These are phyloP conservation scores for Platismatia glauca DNA, from an alignment of 495 filamentous ascomycete genomes.

Conservation along the genomic window DNA sequence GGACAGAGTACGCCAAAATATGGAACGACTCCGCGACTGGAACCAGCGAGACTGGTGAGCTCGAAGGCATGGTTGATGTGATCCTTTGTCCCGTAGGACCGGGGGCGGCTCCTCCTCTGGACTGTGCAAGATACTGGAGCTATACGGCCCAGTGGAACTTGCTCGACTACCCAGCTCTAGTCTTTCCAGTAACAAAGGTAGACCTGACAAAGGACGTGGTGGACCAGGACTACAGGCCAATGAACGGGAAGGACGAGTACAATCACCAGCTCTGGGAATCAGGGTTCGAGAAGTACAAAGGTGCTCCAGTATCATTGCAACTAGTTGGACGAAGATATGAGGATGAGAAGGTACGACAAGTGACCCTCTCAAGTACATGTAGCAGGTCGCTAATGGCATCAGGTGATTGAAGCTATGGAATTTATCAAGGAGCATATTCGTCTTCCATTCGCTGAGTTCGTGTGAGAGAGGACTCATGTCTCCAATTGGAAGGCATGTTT, in stretches of 20 bases:
- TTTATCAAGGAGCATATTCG: conserved; percentile 28
- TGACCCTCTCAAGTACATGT: neutral
- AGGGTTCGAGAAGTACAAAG: conserved; percentile 23
- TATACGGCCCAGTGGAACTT: conserved; percentile 71
- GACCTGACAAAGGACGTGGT: conserved; percentile 26
- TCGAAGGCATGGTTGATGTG: conserved; percentile 48
- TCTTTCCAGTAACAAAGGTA: conserved; percentile 38
- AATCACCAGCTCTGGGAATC: conserved; percentile 33
- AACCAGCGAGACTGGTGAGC: conserved; percentile 14
- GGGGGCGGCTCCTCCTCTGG: conserved; percentile 50
- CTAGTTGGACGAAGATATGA: conserved; percentile 36
- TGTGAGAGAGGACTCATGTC: neutral
- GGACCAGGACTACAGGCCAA: conserved; percentile 27
- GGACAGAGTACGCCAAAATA: conserved; percentile 47
- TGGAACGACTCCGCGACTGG: conserved; percentile 45
- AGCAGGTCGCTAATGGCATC: neutral
- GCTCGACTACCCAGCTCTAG: conserved; percentile 53
- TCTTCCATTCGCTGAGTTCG: conserved; percentile 12
- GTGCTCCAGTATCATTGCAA: conserved; percentile 34
- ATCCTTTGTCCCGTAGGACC: conserved; percentile 57
- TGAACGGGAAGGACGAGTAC: conserved; percentile 33
- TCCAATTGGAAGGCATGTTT: neutral
- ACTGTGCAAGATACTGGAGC: conserved; percentile 56
- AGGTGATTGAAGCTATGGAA: conserved; percentile 31
- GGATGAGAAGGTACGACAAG: conserved; percentile 36